Percentiles rank a stretch among this genome's conserved stretches.
phyloP scores from a whole-genome alignment of 176 grass and related monocot species.

The Zea mays region Zm-B73-REFERENCE-NAM-5.0 NC_050100.1:215522501-215523000 shows the following conservation, averaged over 20 bases:
- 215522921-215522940: no score
- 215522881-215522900: no score
- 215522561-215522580: conserved; percentile 64
- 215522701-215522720: conserved; percentile 80
- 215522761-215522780: conserved; percentile 20
- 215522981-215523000: conserved; percentile 36
- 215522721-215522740: conserved; percentile 61
- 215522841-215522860: conserved; percentile 55
- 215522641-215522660: conserved; percentile 70
- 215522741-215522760: conserved; percentile 33
- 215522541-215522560: conserved; percentile 64
- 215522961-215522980: conserved; percentile 49
- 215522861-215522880: no score
- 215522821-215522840: conserved; percentile 69
- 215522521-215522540: conserved; percentile 90
- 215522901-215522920: no score
- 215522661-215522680: conserved; percentile 57
- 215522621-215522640: conserved; percentile 88
- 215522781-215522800: conserved; percentile 60
- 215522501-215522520: conserved; percentile 67
- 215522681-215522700: conserved; percentile 69
- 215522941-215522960: no score
- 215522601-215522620: conserved; percentile 54
- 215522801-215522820: conserved; percentile 40
- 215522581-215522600: conserved; percentile 54